Evolutionary conservation across 768 basidiomycete genomes (phyloP).

Genomic region (Psilocybe sp.): DNA sequence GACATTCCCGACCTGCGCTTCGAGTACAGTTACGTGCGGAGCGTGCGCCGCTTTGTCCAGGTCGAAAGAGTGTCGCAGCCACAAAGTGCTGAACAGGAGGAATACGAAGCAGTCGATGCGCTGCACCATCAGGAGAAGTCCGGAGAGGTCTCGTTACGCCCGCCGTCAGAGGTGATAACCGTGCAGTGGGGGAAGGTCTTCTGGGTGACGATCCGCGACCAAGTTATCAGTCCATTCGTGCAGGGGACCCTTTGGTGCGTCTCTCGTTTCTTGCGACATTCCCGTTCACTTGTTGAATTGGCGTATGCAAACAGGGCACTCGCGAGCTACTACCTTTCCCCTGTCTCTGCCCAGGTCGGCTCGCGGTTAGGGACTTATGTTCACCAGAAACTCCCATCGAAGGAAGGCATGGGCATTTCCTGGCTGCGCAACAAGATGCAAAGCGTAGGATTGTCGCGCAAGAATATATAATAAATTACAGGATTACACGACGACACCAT

Average conservation of each 20-base stretch:
- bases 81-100: slow-evolving; percentile 5
- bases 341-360: slow-evolving; percentile 34
- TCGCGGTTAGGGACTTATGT: slow-evolving; percentile 29
- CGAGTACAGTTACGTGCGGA: slow-evolving; percentile 67
- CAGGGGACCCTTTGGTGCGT: slow-evolving; percentile 69
- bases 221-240: slow-evolving; percentile 62
- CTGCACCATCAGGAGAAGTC: slow-evolving; percentile 22
- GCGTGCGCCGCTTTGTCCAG: slow-evolving; percentile 51
- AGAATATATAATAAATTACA: slow-evolving; percentile 1
- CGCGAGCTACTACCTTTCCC: slow-evolving; percentile 42
- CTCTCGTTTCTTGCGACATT: neutral
- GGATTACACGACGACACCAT: neutral
- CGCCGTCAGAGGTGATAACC: slow-evolving; percentile 30
- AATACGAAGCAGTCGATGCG: slow-evolving; percentile 14
- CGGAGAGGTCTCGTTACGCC: neutral
- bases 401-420: slow-evolving; percentile 37
- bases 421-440: slow-evolving; percentile 39
- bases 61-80: slow-evolving; percentile 25
- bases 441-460: slow-evolving; percentile 21
- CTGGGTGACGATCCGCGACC: slow-evolving; percentile 68
- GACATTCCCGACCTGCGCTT: slow-evolving; percentile 74
- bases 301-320: slow-evolving; percentile 34
- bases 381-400: slow-evolving; percentile 22
- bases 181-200: slow-evolving; percentile 56
- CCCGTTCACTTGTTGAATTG: neutral